Evolutionary conservation across 2,329 filamentous ascomycete genomes (phyloP).

Genomic region (Venturiaceae sp.): DNA sequence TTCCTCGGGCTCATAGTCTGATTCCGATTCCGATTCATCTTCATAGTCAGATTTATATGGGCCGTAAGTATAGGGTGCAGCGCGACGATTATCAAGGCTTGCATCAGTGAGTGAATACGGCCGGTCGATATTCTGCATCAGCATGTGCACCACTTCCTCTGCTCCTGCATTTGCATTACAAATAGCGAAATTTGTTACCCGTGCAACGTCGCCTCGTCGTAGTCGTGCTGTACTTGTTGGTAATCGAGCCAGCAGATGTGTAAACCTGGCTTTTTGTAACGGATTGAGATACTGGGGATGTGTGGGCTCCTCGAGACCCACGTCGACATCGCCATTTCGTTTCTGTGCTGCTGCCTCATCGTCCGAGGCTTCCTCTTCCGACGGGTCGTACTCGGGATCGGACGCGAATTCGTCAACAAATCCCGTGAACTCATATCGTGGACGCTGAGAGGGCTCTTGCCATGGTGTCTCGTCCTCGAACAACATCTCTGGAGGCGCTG

Average conservation of each 20-base stretch:
- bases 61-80: slow-evolving; percentile 29
- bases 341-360: slow-evolving; percentile 30
- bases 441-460: slow-evolving; percentile 60
- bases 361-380: slow-evolving; percentile 69
- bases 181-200: slow-evolving; percentile 81
- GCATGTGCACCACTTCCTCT: slow-evolving; percentile 84
- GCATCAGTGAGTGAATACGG: slow-evolving; percentile 67
- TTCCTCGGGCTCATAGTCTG: slow-evolving; percentile 4
- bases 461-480: slow-evolving; percentile 73
- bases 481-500: slow-evolving; percentile 31
- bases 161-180: slow-evolving; percentile 75
- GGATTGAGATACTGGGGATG: slow-evolving; percentile 67
- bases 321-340: slow-evolving; percentile 26
- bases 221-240: slow-evolving; percentile 67
- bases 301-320: slow-evolving; percentile 19
- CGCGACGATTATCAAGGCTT: slow-evolving; percentile 43
- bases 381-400: slow-evolving; percentile 78
- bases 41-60: slow-evolving; percentile 18
- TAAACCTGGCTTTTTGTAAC: slow-evolving; percentile 72
- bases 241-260: slow-evolving; percentile 72
- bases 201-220: slow-evolving; percentile 75
- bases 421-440: slow-evolving; percentile 76
- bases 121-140: slow-evolving; percentile 69
- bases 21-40: slow-evolving; percentile 18
- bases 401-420: slow-evolving; percentile 69